These are phyloP conservation scores for Crassisporium funariophilum DNA, from an alignment of 768 basidiomycete species.

Conservation along the genomic window DNA sequence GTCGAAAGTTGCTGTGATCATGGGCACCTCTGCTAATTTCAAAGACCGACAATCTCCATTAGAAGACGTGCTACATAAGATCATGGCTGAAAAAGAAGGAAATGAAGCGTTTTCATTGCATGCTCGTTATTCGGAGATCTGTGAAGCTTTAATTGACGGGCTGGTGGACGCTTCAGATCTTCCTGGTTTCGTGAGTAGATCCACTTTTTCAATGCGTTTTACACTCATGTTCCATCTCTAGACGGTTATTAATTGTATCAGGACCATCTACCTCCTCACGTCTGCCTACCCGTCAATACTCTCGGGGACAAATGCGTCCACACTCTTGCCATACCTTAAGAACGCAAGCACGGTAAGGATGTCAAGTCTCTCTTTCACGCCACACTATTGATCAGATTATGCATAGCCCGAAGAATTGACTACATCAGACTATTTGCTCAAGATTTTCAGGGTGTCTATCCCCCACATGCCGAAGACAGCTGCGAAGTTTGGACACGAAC, in stretches of 20 bases:
- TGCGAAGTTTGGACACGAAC: slow-evolving; percentile 82
- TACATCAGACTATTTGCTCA: slow-evolving; percentile 84
- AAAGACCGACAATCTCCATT: slow-evolving; percentile 82
- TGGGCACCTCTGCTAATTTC: slow-evolving; percentile 82
- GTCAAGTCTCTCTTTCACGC: not conserved
- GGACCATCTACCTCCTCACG: slow-evolving; percentile 82
- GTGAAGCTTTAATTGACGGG: slow-evolving; percentile 83
- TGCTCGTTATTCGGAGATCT: slow-evolving; percentile 75
- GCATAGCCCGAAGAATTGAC: slow-evolving; percentile 77
- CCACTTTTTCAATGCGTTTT: not conserved
- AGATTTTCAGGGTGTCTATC: slow-evolving; percentile 83
- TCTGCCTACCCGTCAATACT: slow-evolving; percentile 83
- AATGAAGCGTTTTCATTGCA: slow-evolving; percentile 56
- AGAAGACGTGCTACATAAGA: slow-evolving; percentile 83
- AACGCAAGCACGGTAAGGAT: slow-evolving; percentile 72
- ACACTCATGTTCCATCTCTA: slow-evolving; percentile 29
- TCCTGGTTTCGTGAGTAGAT: slow-evolving; percentile 65
- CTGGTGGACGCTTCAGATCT: slow-evolving; percentile 85
- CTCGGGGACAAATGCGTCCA: slow-evolving; percentile 81
- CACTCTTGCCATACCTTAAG: slow-evolving; percentile 88
- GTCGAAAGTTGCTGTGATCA: slow-evolving; percentile 76
- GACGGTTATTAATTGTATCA: slow-evolving; percentile 83
- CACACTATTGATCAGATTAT: not conserved
- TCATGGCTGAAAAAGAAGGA: slow-evolving; percentile 73
- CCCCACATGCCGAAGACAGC: slow-evolving; percentile 91